Base-by-base conservation (phyloP, 257 asterid species). In the Lycium ferocissimum region DNA sequence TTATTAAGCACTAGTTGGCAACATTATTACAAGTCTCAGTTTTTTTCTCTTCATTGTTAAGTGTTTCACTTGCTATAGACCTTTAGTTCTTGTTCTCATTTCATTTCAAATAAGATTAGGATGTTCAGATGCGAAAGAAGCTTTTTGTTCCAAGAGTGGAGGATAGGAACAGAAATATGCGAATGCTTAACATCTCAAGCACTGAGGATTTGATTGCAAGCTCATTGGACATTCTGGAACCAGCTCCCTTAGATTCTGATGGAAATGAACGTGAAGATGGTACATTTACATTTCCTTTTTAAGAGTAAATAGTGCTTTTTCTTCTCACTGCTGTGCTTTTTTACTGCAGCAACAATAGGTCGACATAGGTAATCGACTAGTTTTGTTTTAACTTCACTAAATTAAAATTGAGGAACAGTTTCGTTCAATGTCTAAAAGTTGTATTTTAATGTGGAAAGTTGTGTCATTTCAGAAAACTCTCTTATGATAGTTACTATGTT, bases 121-220 rank as follows among this genome's bases (percentile, higher is more conserved):
- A 83, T 85, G 79, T 80, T 79, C 94, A 89, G 93, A 89, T 80
- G 71, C 84, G 84, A 85, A 97, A 95, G 91, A 94, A 91, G 93
- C 94, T 95, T 35, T 97, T 95, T 83, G 98, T 97, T 84, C 99
- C 98, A 62, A 90, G 98, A 66, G 95, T 97, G 65, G 99, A 97
- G 89, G 98, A 97, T 92, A 97, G 88, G 91, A 95, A 94, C 84
- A 90, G 98, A 87, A 89, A 91, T 91, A 97, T 97, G 98, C 85
- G 98, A 84, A 97, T 97, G 99, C 91, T 97, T 84, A 88, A 93
- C 89, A 95, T 97, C 58, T 88, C 95, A 70, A 89, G 91, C 18
- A 90, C 94, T 87, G 92, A 93, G 70, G 99, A 97, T 90, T 87
- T 97, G 89, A 86, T 97, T 88, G 91, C 97, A 33, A 97, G 91